A percentile compares a stretch with the other conserved stretches of the same genome.
Conservation (phyloP, 805 yeast genomes). For the Metschnikowia aberdeeniae region DNA sequence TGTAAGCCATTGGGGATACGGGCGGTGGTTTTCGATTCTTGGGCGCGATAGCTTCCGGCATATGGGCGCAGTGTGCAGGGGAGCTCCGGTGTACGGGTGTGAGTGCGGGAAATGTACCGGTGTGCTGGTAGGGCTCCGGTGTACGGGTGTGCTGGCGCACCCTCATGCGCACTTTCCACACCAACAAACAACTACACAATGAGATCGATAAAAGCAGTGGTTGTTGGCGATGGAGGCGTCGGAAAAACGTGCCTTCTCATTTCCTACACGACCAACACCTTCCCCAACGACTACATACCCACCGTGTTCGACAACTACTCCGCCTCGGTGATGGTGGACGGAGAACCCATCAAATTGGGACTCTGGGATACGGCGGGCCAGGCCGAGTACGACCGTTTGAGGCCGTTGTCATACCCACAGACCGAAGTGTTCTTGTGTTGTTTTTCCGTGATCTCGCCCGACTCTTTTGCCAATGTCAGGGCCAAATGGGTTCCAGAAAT, state of each 20-base stretch:
- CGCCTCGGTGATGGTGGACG: constrained; percentile 78
- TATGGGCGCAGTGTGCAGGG: too few species aligned
- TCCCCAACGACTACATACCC: constrained; percentile 91
- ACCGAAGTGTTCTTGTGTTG: constrained; percentile 86
- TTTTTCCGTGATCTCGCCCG: constrained; percentile 78
- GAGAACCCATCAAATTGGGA: constrained; percentile 78
- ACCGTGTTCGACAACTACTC: constrained; percentile 92
- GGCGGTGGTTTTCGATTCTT: too few species aligned
- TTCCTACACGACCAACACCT: constrained; percentile 86
- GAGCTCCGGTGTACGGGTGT: too few species aligned
- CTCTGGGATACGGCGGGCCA: constrained; percentile 98
- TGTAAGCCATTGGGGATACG: constrained; percentile 28
- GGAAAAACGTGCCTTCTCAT: constrained; percentile 89
- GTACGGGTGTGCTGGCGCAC: too few species aligned
- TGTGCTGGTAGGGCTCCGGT: too few species aligned
- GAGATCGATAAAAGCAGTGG: constrained; percentile 90
- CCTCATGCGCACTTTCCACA: neutral
- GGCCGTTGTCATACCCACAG: constrained; percentile 90
- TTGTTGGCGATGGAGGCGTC: constrained; percentile 94
- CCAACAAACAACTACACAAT: constrained; percentile 28
- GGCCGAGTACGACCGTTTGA: constrained; percentile 81
- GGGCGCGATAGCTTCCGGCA: too few species aligned
- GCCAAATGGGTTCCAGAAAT: constrained; percentile 81
- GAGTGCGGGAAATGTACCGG: too few species aligned
- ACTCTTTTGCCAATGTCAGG: constrained; percentile 74